Evolutionary conservation across 2,329 filamentous ascomycete genomes (phyloP), one percentile per base, ranked within the genome.

Genomic region (Colletotrichum cereale): DNA sequence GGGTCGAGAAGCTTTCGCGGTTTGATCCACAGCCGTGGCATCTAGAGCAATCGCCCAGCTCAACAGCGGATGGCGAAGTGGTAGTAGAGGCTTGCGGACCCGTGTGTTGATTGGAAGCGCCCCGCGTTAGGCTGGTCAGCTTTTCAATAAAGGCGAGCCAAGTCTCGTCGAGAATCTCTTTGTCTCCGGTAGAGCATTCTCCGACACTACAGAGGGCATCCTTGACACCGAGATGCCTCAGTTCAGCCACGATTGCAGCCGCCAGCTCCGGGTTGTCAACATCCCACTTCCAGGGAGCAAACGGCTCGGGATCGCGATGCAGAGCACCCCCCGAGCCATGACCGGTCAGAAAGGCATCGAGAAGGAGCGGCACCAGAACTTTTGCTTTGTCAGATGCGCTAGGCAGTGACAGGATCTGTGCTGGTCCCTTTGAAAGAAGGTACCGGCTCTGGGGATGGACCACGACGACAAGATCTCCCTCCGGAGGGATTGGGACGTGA

Each of bases 11-110:
- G 34, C 6, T 36, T 24, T 34, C 64, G 55, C 16, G 7, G 26
- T 16, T 34, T 7, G 18, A 11, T 12, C 64, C 18, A 44, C 64
- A 66, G 16, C 64, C 55, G 21, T 66, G 55, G 55, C 64, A 66
- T 6, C 4, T 66, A 3, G 36, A 61, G 1, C 16, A 5, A 6
- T 66, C 55, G 10, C 36, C 64, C 18, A 18, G 34, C 2, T 34
- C 18, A 18, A 61, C 47, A 1, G n/a, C 34, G 3, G 34, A 8
- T 36, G 29, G 16, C 2, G 31, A 10, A 26, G n/a, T 3, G 12
- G n/a, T 26, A 24, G 56, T 3, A 3, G 24, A 6, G 42, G 6
- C 42, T 47, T 47, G 8, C 21, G 42, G 42, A 18, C 42, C 42
- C 7, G 7, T n/a, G 7, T 44, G 42, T 44, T 44, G 42, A 1